A percentile compares a stretch with the other conserved stretches of the same genome.
Evolutionary conservation across 805 yeast genomes (phyloP).

Genomic region (Candida namnaoensis): DNA sequence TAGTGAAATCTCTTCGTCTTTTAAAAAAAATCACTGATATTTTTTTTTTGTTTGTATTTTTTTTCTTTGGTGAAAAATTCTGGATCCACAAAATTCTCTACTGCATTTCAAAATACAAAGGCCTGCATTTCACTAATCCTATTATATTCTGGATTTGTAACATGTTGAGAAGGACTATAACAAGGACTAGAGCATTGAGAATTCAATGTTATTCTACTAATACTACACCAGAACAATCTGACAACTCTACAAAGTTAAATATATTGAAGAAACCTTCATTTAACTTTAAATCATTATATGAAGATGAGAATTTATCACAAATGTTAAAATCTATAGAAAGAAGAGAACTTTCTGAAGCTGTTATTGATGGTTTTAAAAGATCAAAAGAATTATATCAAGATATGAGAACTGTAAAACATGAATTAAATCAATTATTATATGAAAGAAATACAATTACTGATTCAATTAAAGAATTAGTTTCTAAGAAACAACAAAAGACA

Average conservation of each 20-base stretch:
- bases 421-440: conserved; percentile 19
- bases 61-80: too few relatives aligned
- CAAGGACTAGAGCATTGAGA: too few relatives aligned
- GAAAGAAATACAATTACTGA: conserved; percentile 20
- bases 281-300: conserved; percentile 22
- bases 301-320: not conserved
- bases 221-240: not conserved
- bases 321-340: conserved; percentile 18
- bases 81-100: too few relatives aligned
- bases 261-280: conserved; percentile 21
- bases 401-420: conserved; percentile 10
- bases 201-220: too few relatives aligned
- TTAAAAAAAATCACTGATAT: too few relatives aligned
- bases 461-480: conserved; percentile 15
- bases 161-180: too few relatives aligned
- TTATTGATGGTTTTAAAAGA: conserved; percentile 15
- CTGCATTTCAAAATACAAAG: too few relatives aligned
- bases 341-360: conserved; percentile 17
- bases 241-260: not conserved
- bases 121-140: too few relatives aligned
- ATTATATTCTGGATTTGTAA: too few relatives aligned
- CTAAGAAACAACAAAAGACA: conserved; percentile 7
- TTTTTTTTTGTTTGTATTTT: too few relatives aligned
- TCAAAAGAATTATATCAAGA: conserved; percentile 19
- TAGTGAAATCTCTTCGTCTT: too few relatives aligned